phyloP scores from a whole-genome alignment of 805 yeast species.

The Kuraishia ogatae region DNA sequence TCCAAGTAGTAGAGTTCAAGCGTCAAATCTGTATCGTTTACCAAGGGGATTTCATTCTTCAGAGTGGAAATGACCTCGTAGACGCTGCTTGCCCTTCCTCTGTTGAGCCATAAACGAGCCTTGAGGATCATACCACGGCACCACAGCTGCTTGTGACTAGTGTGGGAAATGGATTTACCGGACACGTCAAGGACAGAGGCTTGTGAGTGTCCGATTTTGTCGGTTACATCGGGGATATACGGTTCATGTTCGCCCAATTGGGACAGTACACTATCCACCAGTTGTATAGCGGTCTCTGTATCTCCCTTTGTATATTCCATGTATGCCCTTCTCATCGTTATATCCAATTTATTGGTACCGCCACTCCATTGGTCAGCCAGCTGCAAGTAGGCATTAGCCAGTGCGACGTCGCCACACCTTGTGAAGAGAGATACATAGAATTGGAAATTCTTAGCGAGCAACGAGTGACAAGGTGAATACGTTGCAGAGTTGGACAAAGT shows the following conservation, averaged over 20 bases:
- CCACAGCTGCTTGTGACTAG: not conserved
- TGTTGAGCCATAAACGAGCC: not conserved
- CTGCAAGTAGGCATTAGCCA: not conserved
- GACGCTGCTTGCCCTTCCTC: not conserved
- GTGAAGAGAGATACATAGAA: not conserved
- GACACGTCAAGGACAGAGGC: not conserved
- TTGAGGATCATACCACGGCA: not conserved
- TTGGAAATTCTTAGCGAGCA: not conserved
- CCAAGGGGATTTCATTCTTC: not conserved
- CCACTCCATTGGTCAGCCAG: not conserved
- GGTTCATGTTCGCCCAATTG: no score
- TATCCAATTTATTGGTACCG: not conserved
- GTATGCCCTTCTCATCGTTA: not conserved
- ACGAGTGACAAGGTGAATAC: not conserved
- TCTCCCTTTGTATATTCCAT: not conserved
- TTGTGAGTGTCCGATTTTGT: no score
- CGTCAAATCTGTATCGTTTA: not conserved
- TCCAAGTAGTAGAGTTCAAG: not conserved
- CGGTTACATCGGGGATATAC: no score
- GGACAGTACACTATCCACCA: not conserved
- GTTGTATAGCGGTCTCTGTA: not conserved
- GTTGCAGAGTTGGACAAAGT: not conserved
- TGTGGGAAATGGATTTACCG: not conserved
- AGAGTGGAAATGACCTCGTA: not conserved
- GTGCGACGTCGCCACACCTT: not conserved